Conservation (phyloP, 192 early-diverging fungal genomes). For the Cladochytrium replicatum region DNA sequence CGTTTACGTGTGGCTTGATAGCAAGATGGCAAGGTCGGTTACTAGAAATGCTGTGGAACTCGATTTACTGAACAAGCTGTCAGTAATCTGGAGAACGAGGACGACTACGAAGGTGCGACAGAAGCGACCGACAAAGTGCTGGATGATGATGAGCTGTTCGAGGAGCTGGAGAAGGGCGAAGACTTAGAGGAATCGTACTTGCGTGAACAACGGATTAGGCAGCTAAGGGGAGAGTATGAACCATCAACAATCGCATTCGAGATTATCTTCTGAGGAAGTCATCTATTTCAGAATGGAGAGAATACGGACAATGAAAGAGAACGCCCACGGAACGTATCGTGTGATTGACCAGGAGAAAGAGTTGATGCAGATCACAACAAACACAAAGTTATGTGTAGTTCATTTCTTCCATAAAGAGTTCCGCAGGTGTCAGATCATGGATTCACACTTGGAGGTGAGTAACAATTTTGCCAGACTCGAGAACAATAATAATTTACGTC, state of each 20-base stretch:
- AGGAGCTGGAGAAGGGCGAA: slow-evolving; percentile 73
- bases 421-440: slow-evolving; percentile 84
- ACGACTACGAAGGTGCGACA: no score
- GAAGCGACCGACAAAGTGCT: no score
- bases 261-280: no score
- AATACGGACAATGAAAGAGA: slow-evolving; percentile 50
- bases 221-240: slow-evolving; percentile 73
- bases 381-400: slow-evolving; percentile 55
- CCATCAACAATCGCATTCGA: neutral
- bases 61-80: no score
- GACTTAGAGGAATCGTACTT: slow-evolving; percentile 60
- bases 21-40: no score
- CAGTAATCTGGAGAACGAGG: no score
- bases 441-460: slow-evolving; percentile 69
- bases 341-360: slow-evolving; percentile 74
- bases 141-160: slow-evolving; percentile 70
- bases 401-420: slow-evolving; percentile 94
- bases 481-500: neutral
- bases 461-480: neutral
- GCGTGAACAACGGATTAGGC: slow-evolving; percentile 75
- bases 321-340: slow-evolving; percentile 72
- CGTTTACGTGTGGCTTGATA: no score
- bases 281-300: slow-evolving; percentile 42
- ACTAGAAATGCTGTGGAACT: no score
- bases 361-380: slow-evolving; percentile 69